phyloP scores from a whole-genome alignment of 805 yeast species.

The Cyberlindnera japonica region DNA sequence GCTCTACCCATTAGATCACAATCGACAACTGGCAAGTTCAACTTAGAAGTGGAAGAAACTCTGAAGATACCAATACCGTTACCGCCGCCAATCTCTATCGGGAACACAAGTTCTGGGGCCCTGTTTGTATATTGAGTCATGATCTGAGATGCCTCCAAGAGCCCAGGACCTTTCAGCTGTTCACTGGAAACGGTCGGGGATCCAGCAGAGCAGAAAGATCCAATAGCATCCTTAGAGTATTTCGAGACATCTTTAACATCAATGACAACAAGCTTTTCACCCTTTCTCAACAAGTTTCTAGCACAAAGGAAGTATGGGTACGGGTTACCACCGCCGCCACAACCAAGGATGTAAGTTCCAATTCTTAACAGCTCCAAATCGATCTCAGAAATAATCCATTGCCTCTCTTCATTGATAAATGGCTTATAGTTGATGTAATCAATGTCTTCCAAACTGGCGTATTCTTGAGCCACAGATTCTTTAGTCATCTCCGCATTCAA shows the following conservation, averaged over 20 bases:
- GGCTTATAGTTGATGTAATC: conserved; percentile 26
- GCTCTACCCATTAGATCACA: conserved; percentile 48
- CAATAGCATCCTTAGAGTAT: conserved; percentile 26
- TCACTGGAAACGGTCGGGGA: conserved; percentile 23
- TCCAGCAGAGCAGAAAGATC: conserved; percentile 31
- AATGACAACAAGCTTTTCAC: conserved; percentile 35
- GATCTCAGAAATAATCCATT: conserved; percentile 28
- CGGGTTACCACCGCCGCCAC: conserved; percentile 52
- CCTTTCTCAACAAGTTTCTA: conserved; percentile 32
- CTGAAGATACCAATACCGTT: conserved; percentile 35
- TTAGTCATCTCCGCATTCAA: conserved; percentile 4
- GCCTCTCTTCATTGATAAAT: conserved; percentile 9
- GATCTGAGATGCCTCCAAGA: conserved; percentile 21
- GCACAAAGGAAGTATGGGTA: conserved; percentile 36
- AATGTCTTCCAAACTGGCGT: conserved; percentile 15
- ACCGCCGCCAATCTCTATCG: conserved; percentile 43
- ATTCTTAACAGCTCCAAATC: conserved; percentile 40
- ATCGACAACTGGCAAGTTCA: conserved; percentile 35
- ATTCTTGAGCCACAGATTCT: conserved; percentile 4
- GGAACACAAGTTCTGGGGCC: conserved; percentile 34
- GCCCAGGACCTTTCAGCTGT: conserved; percentile 36
- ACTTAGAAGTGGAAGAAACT: conserved; percentile 16
- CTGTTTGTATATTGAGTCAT: conserved; percentile 30
- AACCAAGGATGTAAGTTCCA: conserved; percentile 47
- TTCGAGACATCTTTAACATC: conserved; percentile 18